Percentiles rank a stretch among this genome's conserved stretches.
Evolutionary conservation across 78 protist species (phyloP).

Genomic region (Dictyostelium brefeldianum): DNA sequence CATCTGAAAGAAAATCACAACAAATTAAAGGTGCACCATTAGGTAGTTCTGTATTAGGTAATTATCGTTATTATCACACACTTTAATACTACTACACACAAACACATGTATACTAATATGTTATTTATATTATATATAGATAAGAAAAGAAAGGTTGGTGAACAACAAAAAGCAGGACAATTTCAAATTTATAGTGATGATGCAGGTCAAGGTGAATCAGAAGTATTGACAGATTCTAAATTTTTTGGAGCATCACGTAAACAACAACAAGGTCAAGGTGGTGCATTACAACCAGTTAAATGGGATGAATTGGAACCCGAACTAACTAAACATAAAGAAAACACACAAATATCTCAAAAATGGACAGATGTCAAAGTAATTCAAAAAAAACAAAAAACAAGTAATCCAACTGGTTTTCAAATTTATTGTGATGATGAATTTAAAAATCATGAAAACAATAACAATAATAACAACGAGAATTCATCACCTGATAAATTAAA

Average conservation of each 20-base stretch:
- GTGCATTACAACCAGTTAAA: background rate
- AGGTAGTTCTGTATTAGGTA: background rate
- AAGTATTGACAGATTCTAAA: conserved; percentile 37
- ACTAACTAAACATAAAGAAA: conserved; percentile 66
- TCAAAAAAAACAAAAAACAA: conserved; percentile 43
- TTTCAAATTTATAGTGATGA: conserved; percentile 56
- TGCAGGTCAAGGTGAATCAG: conserved; percentile 8
- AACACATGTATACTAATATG: background rate
- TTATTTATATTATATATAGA: background rate
- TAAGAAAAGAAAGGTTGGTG: conserved; percentile 49
- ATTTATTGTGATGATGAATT: conserved; percentile 48
- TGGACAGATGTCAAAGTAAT: conserved; percentile 49
- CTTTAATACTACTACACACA: background rate
- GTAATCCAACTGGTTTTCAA: conserved; percentile 13
- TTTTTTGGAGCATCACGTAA: conserved; percentile 28
- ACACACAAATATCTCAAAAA: conserved; percentile 18
- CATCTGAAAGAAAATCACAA: conserved; percentile 58
- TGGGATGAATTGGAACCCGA: conserved; percentile 81
- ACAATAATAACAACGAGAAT: background rate
- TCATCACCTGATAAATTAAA: conserved; percentile 27
- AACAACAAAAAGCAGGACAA: background rate
- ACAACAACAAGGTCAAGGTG: background rate
- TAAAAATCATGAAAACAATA: too few relatives aligned
- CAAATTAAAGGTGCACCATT: conserved; percentile 36
- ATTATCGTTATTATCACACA: background rate